Base-by-base conservation (phyloP, 208 protist species). In the Trypanosoma theileri region DNA sequence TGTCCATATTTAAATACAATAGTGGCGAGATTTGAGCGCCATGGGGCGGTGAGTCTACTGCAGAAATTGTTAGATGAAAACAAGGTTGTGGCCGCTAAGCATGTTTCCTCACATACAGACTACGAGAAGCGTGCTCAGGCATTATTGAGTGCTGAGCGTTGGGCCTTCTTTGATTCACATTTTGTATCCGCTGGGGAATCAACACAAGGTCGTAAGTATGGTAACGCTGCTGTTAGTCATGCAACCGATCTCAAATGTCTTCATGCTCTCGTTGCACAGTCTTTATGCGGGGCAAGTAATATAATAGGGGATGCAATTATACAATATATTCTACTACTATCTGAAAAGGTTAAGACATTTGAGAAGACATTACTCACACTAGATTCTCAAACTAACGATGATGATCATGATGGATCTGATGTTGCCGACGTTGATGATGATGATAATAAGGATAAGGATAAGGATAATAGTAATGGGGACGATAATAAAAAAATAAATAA, bases 201-300 rank as follows among this genome's bases (percentile, higher is more conserved):
- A 8, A 16, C 26, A 22, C 26, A 51, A 10, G 46, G 52, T 63
- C 81, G 62, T 6, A 91, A 90, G 58, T 94, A 84, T 59, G 91
- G 91, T 45, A 96, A 96, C 69, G 91, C 84, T 4, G 91, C 86
- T 8, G 91, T 94, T 41, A 69, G 79, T 31, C 79, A 94, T 66
- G 75, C 77, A 14, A 77, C 35, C 35, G 88, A 93, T 73, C 63
- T 96, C 31, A 96, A 96, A 74, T 96, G 91, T 62, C 72, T 94
- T n/a, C 91, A 96, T 73, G 91, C 91, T 0, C 78, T 93, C 31
- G 82, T 85, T 44, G 88, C 86, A 9, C 88, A 96, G 73, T 80
- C 73, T 3, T 66, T 96, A 19, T 79, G 77, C n/a, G 84, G 82
- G 13, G 86, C 85, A 0, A 55, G 59, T 12, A 94, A 93, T 63